Base-by-base conservation (phyloP, 2,329 filamentous ascomycete species). In the Zasmidium cellare region DNA sequence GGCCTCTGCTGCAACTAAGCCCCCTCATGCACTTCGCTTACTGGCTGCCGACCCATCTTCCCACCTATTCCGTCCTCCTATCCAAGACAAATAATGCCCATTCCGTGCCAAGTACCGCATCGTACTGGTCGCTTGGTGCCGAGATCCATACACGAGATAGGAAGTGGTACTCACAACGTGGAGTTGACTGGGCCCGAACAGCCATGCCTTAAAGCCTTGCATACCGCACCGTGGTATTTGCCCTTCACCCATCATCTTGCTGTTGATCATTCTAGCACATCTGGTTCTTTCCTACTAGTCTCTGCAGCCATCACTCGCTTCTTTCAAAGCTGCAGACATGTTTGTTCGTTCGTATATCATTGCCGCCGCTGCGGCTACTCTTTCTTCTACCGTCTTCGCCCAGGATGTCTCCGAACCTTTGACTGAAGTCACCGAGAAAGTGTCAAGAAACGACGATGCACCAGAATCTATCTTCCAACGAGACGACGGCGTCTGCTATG, bases 401-500 rank as follows among this genome's bases (percentile, higher is more conserved):
- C 35, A 41, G 35, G 35, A 41, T 18, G 7, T 41, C 6, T 18
- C 16, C 6, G 35, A n/a, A 41, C 35, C 25, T 38, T 46, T 54
- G 35, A 41, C 35, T 41, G 38, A 24, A 25, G 2, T 55, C 60
- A 38, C 23, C 52, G 16, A 62, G 23, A 51, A 31, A 64, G 47
- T 14, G 50, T 48, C 51, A 14, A 41, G 35, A 18, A 58, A 58
- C 38, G 52, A 57, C 23, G 56, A 55, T 51, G 20, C 35, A 16
- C 35, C 35, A 6, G 35, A 41, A 18, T 14, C 16, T 5, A 41
- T 49, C 1, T 28, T 53, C 11, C 35, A 14, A 25, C 28, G 46
- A 47, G 51, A 52, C 35, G 55, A 57, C 14, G 55, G 52, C 25
- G 20, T 61, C 28, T 72, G 70, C 55, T 58, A 65, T 23, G 68